Conservation (phyloP, 148 eudicot genomes). For the Fagopyrum esculentum region DNA sequence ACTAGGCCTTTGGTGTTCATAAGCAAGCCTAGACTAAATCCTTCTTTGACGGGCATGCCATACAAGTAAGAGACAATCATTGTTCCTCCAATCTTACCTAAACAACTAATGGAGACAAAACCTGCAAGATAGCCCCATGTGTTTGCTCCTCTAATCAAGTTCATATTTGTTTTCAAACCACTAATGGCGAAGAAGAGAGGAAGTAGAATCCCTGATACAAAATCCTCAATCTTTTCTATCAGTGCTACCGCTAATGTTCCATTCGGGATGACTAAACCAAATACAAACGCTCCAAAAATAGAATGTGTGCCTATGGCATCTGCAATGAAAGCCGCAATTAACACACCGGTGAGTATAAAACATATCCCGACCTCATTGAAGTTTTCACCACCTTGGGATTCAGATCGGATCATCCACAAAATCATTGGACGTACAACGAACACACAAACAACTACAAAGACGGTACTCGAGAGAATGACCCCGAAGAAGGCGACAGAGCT, state of each 20-base stretch:
- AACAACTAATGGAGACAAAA: constrained; percentile 29
- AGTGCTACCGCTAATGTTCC: constrained; percentile 56
- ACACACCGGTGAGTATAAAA: constrained; percentile 48
- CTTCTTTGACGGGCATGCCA: constrained; percentile 53
- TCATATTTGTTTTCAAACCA: constrained; percentile 48
- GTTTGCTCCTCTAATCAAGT: constrained; percentile 8
- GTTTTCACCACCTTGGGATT: constrained; percentile 60
- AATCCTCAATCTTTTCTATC: constrained; percentile 65
- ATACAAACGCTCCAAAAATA: constrained; percentile 73
- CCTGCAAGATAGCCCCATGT: constrained; percentile 30
- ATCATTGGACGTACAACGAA: constrained; percentile 38
- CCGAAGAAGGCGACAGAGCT: constrained; percentile 39
- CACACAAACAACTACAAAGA: constrained; percentile 37
- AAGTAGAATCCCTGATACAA: constrained; percentile 60
- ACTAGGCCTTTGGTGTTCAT: constrained; percentile 90
- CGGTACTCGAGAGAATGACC: constrained; percentile 42
- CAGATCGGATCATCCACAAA: constrained; percentile 42
- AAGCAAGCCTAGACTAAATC: constrained; percentile 48
- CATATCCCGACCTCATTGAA: constrained; percentile 55
- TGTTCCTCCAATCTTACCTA: constrained; percentile 51
- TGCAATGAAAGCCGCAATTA: constrained; percentile 55
- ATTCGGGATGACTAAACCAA: constrained; percentile 59
- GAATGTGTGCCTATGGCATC: constrained; percentile 74
- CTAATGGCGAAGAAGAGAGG: constrained; percentile 65
- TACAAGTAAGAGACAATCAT: constrained; percentile 31